Conservation (phyloP, 495 filamentous ascomycete species). For the Mytilinidion resinicola region DNA sequence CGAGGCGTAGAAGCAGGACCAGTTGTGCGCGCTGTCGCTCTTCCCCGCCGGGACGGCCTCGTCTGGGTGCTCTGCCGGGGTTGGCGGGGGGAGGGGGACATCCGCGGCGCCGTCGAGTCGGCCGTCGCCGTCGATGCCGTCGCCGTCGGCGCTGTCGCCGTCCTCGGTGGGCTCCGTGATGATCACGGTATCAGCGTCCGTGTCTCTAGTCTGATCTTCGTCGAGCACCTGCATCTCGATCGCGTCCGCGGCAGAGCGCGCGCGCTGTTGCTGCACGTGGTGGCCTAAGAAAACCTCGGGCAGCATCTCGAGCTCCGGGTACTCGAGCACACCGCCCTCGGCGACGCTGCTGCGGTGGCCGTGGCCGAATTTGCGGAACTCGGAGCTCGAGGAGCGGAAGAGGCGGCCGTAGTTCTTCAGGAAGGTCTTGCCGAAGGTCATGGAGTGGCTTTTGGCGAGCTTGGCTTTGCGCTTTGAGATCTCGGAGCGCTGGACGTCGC, state of each 20-base stretch:
- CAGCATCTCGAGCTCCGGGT: constrained; percentile 29
- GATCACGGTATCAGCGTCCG: not conserved
- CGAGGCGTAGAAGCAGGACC: constrained; percentile 21
- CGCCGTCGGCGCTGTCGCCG: no score
- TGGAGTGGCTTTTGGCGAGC: constrained; percentile 7
- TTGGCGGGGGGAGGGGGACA: not conserved
- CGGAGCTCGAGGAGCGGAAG: constrained; percentile 24
- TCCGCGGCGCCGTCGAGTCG: constrained; percentile 3
- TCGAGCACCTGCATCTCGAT: not conserved
- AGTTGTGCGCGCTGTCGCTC: constrained; percentile 5
- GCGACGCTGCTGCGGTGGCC: constrained; percentile 26
- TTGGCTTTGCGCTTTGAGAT: no score
- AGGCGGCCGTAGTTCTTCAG: constrained; percentile 25
- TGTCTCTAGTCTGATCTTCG: not conserved
- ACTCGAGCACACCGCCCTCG: constrained; percentile 17
- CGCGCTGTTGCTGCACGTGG: not conserved
- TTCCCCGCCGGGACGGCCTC: not conserved
- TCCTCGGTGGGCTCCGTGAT: not conserved
- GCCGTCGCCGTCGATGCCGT: not conserved
- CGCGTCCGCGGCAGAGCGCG: no score
- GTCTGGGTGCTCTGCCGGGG: not conserved
- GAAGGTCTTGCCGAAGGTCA: constrained; percentile 25
- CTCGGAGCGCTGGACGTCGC: no score
- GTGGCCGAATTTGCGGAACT: constrained; percentile 23
- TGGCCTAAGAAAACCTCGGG: constrained; percentile 14